Conservation (phyloP, 331 rosid species). For the Telfairia occidentalis region DNA sequence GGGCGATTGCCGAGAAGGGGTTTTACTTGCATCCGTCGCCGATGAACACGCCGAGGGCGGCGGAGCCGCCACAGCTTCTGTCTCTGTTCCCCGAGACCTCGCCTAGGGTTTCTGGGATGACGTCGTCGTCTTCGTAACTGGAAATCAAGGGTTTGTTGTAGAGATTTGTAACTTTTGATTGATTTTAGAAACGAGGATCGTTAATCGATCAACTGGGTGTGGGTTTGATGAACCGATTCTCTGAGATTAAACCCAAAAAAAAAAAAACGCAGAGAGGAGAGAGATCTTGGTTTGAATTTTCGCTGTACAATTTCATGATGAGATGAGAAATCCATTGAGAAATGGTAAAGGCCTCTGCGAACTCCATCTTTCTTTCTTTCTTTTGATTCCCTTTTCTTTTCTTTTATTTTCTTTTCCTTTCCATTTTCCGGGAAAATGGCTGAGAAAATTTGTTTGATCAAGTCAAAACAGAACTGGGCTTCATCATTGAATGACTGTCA, state of each 20-base stretch:
- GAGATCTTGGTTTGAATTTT: not conserved
- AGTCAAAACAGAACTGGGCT: too few relatives aligned
- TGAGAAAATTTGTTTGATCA: not conserved
- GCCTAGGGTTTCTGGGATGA: constrained; percentile 69
- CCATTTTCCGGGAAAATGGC: not conserved
- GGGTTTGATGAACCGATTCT: constrained; percentile 6
- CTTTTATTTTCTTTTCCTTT: not conserved
- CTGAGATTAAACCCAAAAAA: not conserved
- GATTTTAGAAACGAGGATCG: constrained; percentile 7
- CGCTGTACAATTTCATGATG: not conserved
- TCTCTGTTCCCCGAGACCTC: constrained; percentile 72
- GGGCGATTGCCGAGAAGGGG: constrained; percentile 84
- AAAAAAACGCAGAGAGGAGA: not conserved
- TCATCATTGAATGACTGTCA: too few relatives aligned
- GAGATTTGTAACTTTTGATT: constrained; percentile 2
- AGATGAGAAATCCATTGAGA: not conserved
- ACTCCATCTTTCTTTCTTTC: too few relatives aligned
- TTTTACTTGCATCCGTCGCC: constrained; percentile 80
- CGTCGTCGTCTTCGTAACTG: constrained; percentile 36
- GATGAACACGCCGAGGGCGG: constrained; percentile 48
- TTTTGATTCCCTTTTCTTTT: not conserved
- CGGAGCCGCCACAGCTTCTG: constrained; percentile 71
- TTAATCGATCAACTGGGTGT: not conserved
- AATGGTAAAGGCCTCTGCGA: not conserved
- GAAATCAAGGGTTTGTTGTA: not conserved